Percentiles rank a stretch among this genome's conserved stretches.
phyloP scores from a whole-genome alignment of 2,329 filamentous ascomycete genomes.

The Colletotrichum karsti region DNA sequence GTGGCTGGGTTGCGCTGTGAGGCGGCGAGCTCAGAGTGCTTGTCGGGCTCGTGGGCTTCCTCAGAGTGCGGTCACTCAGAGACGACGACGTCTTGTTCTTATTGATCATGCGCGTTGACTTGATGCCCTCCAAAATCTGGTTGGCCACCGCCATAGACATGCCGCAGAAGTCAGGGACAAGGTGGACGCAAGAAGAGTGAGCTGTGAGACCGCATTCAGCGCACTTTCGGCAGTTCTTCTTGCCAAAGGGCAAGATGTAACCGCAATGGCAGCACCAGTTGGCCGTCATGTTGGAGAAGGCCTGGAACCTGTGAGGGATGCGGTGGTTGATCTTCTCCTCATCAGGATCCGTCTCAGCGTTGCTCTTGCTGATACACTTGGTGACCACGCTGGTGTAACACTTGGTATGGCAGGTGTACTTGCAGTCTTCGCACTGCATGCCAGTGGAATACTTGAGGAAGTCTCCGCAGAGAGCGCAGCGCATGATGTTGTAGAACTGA shows the following conservation, averaged over 20 bases:
- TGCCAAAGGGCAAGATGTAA: conserved; percentile 92
- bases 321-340: conserved; percentile 99
- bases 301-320: conserved; percentile 95
- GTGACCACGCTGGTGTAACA: conserved; percentile 97
- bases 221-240: conserved; percentile 94
- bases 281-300: conserved; percentile 96
- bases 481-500: conserved; percentile 99
- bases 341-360: conserved; percentile 96
- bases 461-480: conserved; percentile 95
- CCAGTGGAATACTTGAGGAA: conserved; percentile 98
- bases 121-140: conserved; percentile 87
- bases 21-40: conserved; percentile 42
- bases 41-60: conserved; percentile 59
- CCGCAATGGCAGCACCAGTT: conserved; percentile 99
- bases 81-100: conserved; percentile 62
- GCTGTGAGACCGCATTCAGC: conserved; percentile 92
- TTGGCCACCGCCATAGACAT: conserved; percentile 99
- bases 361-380: conserved; percentile 99
- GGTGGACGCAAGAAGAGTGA: conserved; percentile 89
- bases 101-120: conserved; percentile 76
- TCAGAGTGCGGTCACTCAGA: conserved; percentile 73
- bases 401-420: conserved; percentile 98
- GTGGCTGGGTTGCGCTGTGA: conserved; percentile 29
- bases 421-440: conserved; percentile 99
- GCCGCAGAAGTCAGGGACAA: conserved; percentile 98